Base-by-base conservation (phyloP, 1,284 basidiomycete genomes). In the Singerocomus inundabilis region DNA sequence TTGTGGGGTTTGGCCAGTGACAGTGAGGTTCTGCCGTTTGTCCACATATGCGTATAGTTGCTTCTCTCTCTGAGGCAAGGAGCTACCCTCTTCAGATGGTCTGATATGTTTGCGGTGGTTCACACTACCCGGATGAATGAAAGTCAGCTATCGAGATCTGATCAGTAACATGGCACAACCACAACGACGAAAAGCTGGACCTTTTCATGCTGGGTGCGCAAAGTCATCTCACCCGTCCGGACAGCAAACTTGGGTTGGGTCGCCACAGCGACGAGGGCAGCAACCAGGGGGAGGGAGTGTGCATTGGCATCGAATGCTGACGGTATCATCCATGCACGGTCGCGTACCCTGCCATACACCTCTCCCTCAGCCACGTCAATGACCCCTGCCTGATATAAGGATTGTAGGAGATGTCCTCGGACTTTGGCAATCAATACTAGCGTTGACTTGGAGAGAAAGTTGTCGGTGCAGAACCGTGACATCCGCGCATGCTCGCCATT, bases 191-290 rank as follows among this genome's bases (percentile, higher is more conserved):
- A 36, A 16, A 40, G 39, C 66, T 79, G 54, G 56, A 94, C 93
- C 81, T 91, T 95, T 64, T 98, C 95, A 59, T 85, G 82, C 15
- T 82, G 77, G 3, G 95, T 98, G 21, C 92, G 78, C 59, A 87
- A 86, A 1, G 76, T 77, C 65, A 79, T 86, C 44, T 88, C 85
- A 6, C 82, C 80, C n/a, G 81, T 83, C 32, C 88, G 77, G 47
- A 98, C 82, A 3, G 91, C 94, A 71, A 94, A 97, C 69, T 97
- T 96, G n/a, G 95, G 95, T 57, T 94, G 92, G 0, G 82, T 83
- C 0, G 92, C 91, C 46, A 93, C 82, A 3, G 93, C 84, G 58
- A 98, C 88, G 46, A 98, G 75, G 2, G 89, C 92, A 11, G 90
- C 85, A 16, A 97, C 73, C n/a, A 98, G 70, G 13, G 95, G 88